These are phyloP conservation scores for Zygoascus biomembranicola DNA, from an alignment of 805 yeast species.

Conservation along the genomic window DNA sequence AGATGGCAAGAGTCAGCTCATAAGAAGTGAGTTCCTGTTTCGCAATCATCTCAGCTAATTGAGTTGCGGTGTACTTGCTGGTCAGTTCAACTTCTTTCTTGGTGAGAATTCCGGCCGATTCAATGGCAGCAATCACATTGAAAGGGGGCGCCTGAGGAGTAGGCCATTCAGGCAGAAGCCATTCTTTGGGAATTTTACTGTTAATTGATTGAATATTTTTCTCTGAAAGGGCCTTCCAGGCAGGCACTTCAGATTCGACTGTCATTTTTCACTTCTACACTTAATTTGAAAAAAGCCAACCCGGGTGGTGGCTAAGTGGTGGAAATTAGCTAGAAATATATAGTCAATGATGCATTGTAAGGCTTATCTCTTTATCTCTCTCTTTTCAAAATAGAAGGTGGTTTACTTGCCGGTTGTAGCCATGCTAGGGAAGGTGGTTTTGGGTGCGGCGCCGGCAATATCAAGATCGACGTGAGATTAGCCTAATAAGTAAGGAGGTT, in stretches of 20 bases:
- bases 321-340: background rate
- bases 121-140: background rate
- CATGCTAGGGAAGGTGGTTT: too few species aligned
- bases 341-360: background rate
- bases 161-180: background rate
- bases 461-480: background rate
- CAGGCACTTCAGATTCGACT: background rate
- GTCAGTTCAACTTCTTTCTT: conserved; percentile 1
- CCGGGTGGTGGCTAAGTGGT: background rate
- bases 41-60: conserved; percentile 41
- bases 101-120: conserved; percentile 1
- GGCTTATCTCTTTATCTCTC: background rate
- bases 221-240: background rate
- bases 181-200: background rate
- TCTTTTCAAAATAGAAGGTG: background rate
- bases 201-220: background rate
- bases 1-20: conserved; percentile 45
- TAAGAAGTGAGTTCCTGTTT: conserved; percentile 37
- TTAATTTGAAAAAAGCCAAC: too few species aligned
- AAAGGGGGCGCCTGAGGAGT: background rate
- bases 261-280: background rate
- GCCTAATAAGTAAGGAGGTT: background rate
- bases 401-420: too few species aligned
- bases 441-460: background rate
- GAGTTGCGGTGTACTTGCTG: conserved; percentile 12